Evolutionary conservation across 1,284 basidiomycete species (phyloP), one percentile per base, ranked within the genome.

Genomic region (Papiliotrema nemorosa): DNA sequence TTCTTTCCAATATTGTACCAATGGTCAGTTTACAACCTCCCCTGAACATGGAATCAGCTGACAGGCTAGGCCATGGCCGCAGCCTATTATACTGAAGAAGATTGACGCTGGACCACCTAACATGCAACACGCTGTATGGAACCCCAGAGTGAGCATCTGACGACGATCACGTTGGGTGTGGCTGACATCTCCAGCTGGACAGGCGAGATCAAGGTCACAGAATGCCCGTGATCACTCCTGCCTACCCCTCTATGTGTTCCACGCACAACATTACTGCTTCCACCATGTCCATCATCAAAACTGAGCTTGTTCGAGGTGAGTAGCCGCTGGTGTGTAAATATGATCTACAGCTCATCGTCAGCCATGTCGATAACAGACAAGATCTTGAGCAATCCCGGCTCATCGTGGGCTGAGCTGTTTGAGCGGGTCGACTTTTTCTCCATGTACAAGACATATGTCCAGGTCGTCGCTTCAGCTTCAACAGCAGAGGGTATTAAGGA

Each of bases 141-240:
- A 99, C 74, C 96, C 96, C 1, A 91, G 88, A 77, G 90, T 88
- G 63, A 22, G 76, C 44, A n/a, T 33, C n/a, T n/a, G 31, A 16
- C 25, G 45, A 39, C 33, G 3, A 12, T 7, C 12, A 16, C 25
- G 20, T 16, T n/a, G 21, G 36, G 27, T 29, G 26, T 10, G 1
- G 18, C 37, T 38, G 26, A 52, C 13, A 12, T 33, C 4, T 27
- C 24, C 44, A 93, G 88, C 77, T 97, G 47, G 97, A 97, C 74
- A 90, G 92, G 1, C 82, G 85, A 55, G 96, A 98, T 75, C 82
- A 90, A 55, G 82, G 87, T 31, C 96, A 99, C 76, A 83, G 91
- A 54, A 98, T 98, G 96, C 96, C 96, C n/a, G 97, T 99, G 70
- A 98, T 99, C 66, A 98, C 96, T 1, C 96, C 96, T 4, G 93